Base-by-base conservation (phyloP, 768 basidiomycete species). In the Rhodosporidiobolus odoratus region DNA sequence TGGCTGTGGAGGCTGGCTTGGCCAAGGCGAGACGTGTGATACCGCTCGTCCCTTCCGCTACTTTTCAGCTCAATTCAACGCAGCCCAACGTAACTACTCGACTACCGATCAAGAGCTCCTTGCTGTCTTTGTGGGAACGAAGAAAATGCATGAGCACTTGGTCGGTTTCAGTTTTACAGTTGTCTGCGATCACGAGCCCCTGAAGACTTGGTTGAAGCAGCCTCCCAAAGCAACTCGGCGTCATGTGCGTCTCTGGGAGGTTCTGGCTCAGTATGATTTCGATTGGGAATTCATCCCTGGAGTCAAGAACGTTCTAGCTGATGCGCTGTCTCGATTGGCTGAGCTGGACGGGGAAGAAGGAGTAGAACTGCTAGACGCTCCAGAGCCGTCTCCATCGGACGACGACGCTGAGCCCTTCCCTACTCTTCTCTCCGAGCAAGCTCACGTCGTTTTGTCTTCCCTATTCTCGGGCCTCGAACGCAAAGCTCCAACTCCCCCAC, bases 181-280 rank as follows among this genome's bases (percentile, higher is more conserved):
- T n/a, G n/a, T n/a, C n/a, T n/a, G n/a, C n/a, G 61, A 62, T 21
- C 61, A 62, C 37, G n/a, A 38, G 27, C 48, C 48, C 0, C 48
- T 62, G 35, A 27, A 40, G 16, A 62, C 61, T 25, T 62, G 40
- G 9, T 23, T 15, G n/a, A 12, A 1, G 9, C 61, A 38, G 35
- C 48, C 47, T 12, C 47, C 48, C 25, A 50, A 50, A 48, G 35
- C 4, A 6, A 52, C 37, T 7, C 34, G 61, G 6, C 61, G 35
- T 0, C 61, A 62, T 21, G 48, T 50, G 2, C 61, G 61, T n/a
- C 35, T 62, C 13, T 62, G 61, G 61, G 61, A 62, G n/a, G 27
- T 37, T 25, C 48, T 62, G 25, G 2, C 40, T 3, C 35, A 62
- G 35, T 52, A n/a, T 27, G 13, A 37, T 10, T 30, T 62, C 7